These are phyloP conservation scores for Neofusicoccum laricinum DNA, from an alignment of 2,329 filamentous ascomycete genomes.

Conservation along the genomic window DNA sequence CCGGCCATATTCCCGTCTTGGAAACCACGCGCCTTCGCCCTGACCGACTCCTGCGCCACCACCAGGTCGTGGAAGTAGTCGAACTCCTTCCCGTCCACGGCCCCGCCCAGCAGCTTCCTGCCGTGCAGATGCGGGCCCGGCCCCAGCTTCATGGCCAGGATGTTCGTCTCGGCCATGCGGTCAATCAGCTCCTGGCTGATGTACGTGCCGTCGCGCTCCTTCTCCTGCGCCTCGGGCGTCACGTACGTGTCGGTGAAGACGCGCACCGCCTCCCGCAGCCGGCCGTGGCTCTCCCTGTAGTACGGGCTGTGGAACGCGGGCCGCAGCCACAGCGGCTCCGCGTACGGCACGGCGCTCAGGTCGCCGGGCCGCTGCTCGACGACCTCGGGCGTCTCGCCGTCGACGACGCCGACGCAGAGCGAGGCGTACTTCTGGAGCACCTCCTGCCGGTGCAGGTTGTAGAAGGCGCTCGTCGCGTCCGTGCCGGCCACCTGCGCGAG, in stretches of 20 bases:
- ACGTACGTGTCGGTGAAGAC: slow-evolving; percentile 71
- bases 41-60: slow-evolving; percentile 67
- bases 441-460: slow-evolving; percentile 89
- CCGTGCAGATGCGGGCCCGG: slow-evolving; percentile 80
- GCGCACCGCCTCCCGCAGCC: slow-evolving; percentile 66
- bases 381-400: slow-evolving; percentile 72
- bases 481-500: slow-evolving; percentile 76
- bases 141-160: slow-evolving; percentile 79
- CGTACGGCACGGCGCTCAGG: slow-evolving; percentile 75
- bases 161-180: slow-evolving; percentile 68
- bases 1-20: slow-evolving; percentile 73
- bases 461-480: slow-evolving; percentile 80
- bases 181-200: slow-evolving; percentile 71
- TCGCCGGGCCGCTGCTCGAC: slow-evolving; percentile 68
- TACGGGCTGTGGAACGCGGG: slow-evolving; percentile 76
- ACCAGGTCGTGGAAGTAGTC: slow-evolving; percentile 86
- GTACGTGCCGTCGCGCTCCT: slow-evolving; percentile 70
- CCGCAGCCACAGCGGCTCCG: slow-evolving; percentile 78
- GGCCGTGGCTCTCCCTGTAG: slow-evolving; percentile 71
- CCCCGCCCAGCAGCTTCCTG: slow-evolving; percentile 62
- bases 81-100: slow-evolving; percentile 71
- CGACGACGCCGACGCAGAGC: slow-evolving; percentile 72
- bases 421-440: slow-evolving; percentile 76
- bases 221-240: slow-evolving; percentile 70
- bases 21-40: slow-evolving; percentile 73